Conservation (phyloP, 1,139 yeast genomes). For the Arxiozyma heterogenica region DNA sequence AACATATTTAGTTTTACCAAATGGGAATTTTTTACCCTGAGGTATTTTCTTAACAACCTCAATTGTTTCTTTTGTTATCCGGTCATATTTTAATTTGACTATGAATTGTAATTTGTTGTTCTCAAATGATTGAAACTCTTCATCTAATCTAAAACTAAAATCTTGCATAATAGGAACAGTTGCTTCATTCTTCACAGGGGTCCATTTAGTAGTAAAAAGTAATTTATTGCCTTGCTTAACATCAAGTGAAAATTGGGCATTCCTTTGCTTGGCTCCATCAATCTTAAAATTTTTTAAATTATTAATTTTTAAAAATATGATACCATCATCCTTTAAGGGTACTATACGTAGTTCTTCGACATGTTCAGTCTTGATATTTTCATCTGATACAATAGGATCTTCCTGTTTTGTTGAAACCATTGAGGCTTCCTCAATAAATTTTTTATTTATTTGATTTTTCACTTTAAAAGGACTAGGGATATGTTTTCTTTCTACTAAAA, state of each 20-base stretch:
- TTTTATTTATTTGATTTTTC: conserved; percentile 2
- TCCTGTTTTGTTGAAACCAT: background rate
- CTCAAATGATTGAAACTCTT: conserved; percentile 7
- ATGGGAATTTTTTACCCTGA: conserved; percentile 20
- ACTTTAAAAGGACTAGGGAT: conserved; percentile 20
- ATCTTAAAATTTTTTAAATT: conserved; percentile 49
- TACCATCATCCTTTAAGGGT: conserved; percentile 39
- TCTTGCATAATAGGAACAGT: conserved; percentile 57
- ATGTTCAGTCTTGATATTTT: background rate
- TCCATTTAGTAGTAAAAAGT: conserved; percentile 56
- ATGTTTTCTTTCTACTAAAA: conserved; percentile 1
- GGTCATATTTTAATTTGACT: conserved; percentile 51
- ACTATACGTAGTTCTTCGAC: background rate
- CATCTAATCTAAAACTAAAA: conserved; percentile 55
- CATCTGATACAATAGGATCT: background rate
- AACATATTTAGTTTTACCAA: conserved; percentile 33
- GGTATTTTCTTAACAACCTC: conserved; percentile 52
- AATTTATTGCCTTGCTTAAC: conserved; percentile 86
- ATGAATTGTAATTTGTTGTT: conserved; percentile 55
- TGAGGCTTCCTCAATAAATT: background rate
- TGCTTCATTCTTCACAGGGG: conserved; percentile 35
- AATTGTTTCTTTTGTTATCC: conserved; percentile 42
- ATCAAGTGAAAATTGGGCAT: conserved; percentile 59
- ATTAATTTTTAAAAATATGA: conserved; percentile 58
- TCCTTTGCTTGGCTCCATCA: conserved; percentile 46